Percentiles rank a stretch among this genome's conserved stretches.
Conservation (phyloP, 2,329 filamentous ascomycete genomes). For the Botrytis elliptica region DNA sequence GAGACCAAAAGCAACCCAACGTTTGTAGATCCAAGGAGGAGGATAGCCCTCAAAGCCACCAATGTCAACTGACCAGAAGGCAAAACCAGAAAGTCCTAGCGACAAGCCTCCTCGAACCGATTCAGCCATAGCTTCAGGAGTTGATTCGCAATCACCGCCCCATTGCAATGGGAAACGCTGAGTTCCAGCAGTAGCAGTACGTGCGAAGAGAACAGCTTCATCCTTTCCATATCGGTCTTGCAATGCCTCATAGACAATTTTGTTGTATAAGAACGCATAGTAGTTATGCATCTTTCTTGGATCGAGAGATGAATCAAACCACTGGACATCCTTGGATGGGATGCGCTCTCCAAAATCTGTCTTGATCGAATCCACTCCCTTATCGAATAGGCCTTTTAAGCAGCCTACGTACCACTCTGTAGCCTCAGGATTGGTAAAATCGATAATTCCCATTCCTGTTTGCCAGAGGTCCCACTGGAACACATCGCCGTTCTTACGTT, state of each 20-base stretch:
- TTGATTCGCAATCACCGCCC: constrained; percentile 64
- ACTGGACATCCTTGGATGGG: constrained; percentile 53
- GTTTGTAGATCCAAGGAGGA: constrained; percentile 59
- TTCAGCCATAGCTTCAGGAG: constrained; percentile 61
- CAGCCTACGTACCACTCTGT: constrained; percentile 54
- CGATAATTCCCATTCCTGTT: constrained; percentile 61
- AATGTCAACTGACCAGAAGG: constrained; percentile 62
- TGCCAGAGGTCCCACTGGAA: constrained; percentile 67
- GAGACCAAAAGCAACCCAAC: constrained; percentile 63
- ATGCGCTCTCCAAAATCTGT: constrained; percentile 65
- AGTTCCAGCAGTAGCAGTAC: constrained; percentile 56
- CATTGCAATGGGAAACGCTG: constrained; percentile 60
- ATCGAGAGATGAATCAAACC: constrained; percentile 50
- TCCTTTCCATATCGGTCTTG: constrained; percentile 48
- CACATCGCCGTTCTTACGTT: constrained; percentile 56
- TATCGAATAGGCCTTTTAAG: constrained; percentile 54
- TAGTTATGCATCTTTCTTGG: constrained; percentile 63
- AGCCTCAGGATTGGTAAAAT: constrained; percentile 62
- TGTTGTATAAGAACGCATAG: constrained; percentile 62
- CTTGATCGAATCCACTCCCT: constrained; percentile 61
- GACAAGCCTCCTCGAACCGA: constrained; percentile 58
- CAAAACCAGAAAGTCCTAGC: constrained; percentile 56
- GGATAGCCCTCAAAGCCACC: constrained; percentile 62
- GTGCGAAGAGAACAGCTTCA: constrained; percentile 57
- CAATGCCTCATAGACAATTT: constrained; percentile 56